Percentiles rank a stretch among this genome's conserved stretches.
Evolutionary conservation across 78 protist genomes (phyloP).

Genomic region (Cyanophora paradoxa): DNA sequence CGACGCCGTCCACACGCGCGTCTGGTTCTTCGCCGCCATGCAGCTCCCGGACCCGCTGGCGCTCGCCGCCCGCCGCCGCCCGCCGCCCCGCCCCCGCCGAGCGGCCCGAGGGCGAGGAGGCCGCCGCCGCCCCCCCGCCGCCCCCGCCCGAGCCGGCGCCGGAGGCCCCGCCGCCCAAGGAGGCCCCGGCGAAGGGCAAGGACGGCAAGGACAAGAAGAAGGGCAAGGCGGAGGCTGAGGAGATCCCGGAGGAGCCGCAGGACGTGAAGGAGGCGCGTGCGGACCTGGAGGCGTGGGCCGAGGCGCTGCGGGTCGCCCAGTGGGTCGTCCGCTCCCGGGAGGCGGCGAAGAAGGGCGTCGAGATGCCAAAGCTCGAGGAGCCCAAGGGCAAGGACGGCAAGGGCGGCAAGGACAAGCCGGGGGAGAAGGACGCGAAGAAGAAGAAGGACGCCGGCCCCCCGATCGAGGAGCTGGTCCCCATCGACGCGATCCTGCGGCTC

Average conservation of each 20-base stretch:
- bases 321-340: background rate
- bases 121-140: too few relatives aligned
- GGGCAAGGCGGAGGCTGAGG: background rate
- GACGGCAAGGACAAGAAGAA: background rate
- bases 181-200: background rate
- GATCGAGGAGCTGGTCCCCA: background rate
- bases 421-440: background rate
- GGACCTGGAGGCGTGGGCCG: background rate
- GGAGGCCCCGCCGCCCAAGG: background rate
- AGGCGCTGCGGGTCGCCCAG: background rate
- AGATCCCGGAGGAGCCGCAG: background rate
- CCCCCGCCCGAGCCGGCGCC: background rate
- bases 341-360: background rate
- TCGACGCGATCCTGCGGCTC: background rate
- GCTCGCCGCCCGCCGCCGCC: too few relatives aligned
- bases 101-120: background rate
- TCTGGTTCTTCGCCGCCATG: too few relatives aligned
- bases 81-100: background rate
- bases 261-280: background rate
- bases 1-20: background rate
- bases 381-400: constrained; percentile 7
- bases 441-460: background rate
- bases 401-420: constrained; percentile 6
- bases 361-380: background rate
- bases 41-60: too few relatives aligned